These are phyloP conservation scores for Alloteropsis semialata DNA, from an alignment of 176 grass and related monocot species.

Conservation along the genomic window DNA sequence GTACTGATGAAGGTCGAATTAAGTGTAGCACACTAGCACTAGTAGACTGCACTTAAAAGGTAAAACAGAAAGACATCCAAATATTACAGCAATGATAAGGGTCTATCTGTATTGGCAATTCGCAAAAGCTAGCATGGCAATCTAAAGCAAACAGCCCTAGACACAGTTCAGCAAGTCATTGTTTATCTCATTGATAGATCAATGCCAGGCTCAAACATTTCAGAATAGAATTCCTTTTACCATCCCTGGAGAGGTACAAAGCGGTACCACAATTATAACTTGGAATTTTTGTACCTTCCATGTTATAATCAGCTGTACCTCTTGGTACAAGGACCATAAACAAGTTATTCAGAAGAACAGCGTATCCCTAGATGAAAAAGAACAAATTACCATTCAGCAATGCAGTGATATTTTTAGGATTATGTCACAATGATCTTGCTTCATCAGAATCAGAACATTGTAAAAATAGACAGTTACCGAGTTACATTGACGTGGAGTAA, in stretches of 20 bases:
- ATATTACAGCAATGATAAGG: neutral
- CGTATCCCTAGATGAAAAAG: neutral
- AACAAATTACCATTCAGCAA: neutral
- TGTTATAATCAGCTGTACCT: neutral
- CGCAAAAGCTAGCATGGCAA: constrained; percentile 6
- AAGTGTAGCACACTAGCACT: neutral
- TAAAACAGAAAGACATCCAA: neutral
- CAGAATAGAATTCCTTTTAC: neutral
- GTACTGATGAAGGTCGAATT: neutral
- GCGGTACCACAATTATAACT: neutral
- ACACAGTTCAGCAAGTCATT: neutral
- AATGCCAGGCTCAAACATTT: neutral
- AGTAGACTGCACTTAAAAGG: neutral
- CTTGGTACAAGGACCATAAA: neutral
- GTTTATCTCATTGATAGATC: neutral
- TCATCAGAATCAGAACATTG: neutral
- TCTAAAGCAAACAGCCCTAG: neutral
- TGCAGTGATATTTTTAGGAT: neutral
- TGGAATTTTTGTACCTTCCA: neutral
- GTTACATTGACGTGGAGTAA: neutral
- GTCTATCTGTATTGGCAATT: neutral
- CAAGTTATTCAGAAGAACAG: neutral
- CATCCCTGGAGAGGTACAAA: neutral
- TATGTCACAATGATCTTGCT: neutral
- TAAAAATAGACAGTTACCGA: neutral